phyloP scores from a whole-genome alignment of 495 filamentous ascomycete genomes.

The Daldinia childiae region DNA sequence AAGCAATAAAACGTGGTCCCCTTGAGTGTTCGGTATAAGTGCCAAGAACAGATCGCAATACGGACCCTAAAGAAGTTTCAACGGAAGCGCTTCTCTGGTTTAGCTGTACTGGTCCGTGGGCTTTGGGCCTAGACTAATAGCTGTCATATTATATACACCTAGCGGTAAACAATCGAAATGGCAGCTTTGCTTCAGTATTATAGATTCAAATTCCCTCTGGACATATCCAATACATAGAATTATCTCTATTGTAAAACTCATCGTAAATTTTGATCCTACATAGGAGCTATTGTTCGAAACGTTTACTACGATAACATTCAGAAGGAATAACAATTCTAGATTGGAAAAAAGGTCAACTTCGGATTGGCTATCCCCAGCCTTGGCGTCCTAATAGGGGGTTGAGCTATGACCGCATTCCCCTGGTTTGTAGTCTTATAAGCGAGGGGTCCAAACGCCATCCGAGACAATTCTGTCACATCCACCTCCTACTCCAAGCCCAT shows the following conservation, averaged over 20 bases:
- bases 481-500: constrained; percentile 49
- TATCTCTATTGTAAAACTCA: neutral
- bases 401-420: constrained; percentile 41
- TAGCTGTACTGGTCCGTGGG: neutral
- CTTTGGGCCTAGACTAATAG: constrained; percentile 13
- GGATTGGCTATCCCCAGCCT: constrained; percentile 14
- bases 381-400: constrained; percentile 21
- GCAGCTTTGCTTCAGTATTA: neutral
- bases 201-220: neutral
- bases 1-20: constrained; percentile 34
- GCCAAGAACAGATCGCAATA: constrained; percentile 28
- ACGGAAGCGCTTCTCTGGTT: constrained; percentile 4
- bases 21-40: constrained; percentile 23
- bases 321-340: neutral
- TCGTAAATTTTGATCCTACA: neutral
- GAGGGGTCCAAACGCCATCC: constrained; percentile 54
- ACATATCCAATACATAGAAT: neutral
- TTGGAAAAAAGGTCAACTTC: constrained; percentile 6
- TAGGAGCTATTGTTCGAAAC: neutral
- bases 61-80: constrained; percentile 9
- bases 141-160: constrained; percentile 30
- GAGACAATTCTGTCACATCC: constrained; percentile 60
- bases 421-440: constrained; percentile 41
- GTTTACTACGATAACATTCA: constrained; percentile 1
- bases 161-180: constrained; percentile 2